phyloP scores from a whole-genome alignment of 108 stramenopile genomes.

The Fragilariopsis cylindrus region DNA sequence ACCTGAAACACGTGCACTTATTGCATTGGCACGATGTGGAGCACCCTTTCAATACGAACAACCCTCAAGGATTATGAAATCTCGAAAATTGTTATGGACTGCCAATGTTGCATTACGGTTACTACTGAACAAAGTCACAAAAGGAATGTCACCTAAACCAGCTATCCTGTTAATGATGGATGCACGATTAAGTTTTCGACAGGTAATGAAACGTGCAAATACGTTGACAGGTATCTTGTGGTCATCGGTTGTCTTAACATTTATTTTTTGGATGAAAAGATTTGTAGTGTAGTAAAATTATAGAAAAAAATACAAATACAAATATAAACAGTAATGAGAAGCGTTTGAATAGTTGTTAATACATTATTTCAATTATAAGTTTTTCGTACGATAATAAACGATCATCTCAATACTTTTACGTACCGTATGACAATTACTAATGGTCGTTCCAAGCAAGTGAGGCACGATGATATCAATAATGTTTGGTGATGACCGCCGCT shows the following conservation, averaged over 20 bases:
- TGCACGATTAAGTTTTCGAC: background rate
- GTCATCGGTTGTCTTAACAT: background rate
- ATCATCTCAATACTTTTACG: too few species aligned
- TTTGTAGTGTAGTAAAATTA: too few species aligned
- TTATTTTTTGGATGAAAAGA: too few species aligned
- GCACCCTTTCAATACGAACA: slow-evolving; percentile 64
- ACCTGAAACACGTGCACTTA: slow-evolving; percentile 41
- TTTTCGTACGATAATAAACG: too few species aligned
- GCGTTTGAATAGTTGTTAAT: too few species aligned
- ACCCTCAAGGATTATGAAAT: slow-evolving; percentile 22
- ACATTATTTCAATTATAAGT: too few species aligned
- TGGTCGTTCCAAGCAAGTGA: too few species aligned
- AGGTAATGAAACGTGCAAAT: slow-evolving; percentile 6
- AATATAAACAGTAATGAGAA: too few species aligned
- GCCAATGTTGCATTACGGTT: slow-evolving; percentile 46
- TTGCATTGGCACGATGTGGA: slow-evolving; percentile 46
- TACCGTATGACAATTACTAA: too few species aligned
- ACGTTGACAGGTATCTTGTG: slow-evolving; percentile 8
- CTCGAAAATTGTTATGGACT: slow-evolving; percentile 42
- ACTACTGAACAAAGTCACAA: slow-evolving; percentile 48
- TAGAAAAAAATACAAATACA: too few species aligned
- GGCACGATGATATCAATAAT: too few species aligned
- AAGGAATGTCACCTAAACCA: slow-evolving; percentile 37
- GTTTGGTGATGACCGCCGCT: too few species aligned
- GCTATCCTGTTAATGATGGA: slow-evolving; percentile 26